These are phyloP conservation scores for Yarrowia sp. DNA, from an alignment of 805 yeast species.

Conservation along the genomic window DNA sequence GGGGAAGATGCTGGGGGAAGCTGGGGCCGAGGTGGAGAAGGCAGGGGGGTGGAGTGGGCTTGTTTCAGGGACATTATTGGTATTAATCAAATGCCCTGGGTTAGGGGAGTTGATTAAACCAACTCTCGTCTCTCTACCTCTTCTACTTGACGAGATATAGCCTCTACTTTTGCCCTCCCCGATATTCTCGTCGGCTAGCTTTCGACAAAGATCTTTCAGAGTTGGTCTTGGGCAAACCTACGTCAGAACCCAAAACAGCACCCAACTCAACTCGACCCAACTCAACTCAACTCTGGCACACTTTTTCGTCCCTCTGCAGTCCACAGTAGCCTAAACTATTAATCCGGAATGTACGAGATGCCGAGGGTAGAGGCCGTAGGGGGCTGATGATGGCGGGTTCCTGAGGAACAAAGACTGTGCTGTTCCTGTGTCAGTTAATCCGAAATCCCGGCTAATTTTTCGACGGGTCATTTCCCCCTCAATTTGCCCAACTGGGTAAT, in stretches of 20 bases:
- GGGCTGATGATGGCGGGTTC: too few relatives aligned
- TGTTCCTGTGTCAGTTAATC: neutral
- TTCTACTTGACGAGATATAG: too few relatives aligned
- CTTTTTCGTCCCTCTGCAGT: conserved; percentile 6
- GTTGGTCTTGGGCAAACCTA: neutral
- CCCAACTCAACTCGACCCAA: too few relatives aligned
- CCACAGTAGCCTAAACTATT: conserved; percentile 16
- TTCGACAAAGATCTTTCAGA: neutral
- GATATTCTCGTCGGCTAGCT: conserved; percentile 11
- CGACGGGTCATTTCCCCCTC: too few relatives aligned
- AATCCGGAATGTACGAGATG: conserved; percentile 28
- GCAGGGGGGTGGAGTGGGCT: neutral
- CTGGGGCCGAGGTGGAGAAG: neutral
- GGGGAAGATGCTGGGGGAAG: conserved; percentile 20
- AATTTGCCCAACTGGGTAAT: too few relatives aligned
- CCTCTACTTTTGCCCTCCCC: neutral
- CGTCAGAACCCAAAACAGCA: conserved; percentile 5
- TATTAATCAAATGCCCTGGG: neutral
- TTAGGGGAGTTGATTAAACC: neutral
- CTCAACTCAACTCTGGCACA: neutral
- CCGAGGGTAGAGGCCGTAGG: too few relatives aligned
- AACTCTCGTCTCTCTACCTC: too few relatives aligned
- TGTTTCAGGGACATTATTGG: too few relatives aligned
- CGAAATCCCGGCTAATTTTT: neutral
- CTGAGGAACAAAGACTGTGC: too few relatives aligned